Evolutionary conservation across 2,329 filamentous ascomycete genomes (phyloP), one percentile per base, ranked within the genome.

Genomic region (Emergomyces africanus): DNA sequence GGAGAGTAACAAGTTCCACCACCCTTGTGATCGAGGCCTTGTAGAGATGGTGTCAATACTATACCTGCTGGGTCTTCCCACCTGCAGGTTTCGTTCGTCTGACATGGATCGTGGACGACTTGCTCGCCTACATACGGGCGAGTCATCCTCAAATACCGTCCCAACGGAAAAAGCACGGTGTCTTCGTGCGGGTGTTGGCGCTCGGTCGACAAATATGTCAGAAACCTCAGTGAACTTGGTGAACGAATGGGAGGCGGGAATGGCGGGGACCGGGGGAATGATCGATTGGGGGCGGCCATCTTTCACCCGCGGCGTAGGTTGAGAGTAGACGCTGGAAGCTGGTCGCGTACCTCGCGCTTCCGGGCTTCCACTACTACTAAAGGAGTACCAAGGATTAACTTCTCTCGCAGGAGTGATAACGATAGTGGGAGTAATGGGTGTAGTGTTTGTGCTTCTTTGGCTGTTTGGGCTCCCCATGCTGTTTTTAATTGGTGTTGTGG

Each of bases 1-100:
- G 0, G 77, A 77, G 2, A 77, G 70, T 25, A 78, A 67, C 51
- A 74, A 70, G 33, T 73, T 79, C 77, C 77, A 79, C 77, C 77
- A 79, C 20, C 77, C 77, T 59, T 78, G 74, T 0, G 77, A 79
- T 30, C 72, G 67, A 35, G 70, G 77, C 53, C 73, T 68, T 46
- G 67, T 71, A 4, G 67, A 61, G 25, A 72, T 64, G 4, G 72
- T 72, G 55, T 73, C 72, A 23, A 74, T 66, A 44, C 69, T 73
- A 4, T 70, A 64, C 8, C 65, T 66, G 41, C 65, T 64, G 25
- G 72, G 63, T 3, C 70, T 68, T n/a, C 64, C 64, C 37, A 12
- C 44, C 1, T 48, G 44, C 44, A 69, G 62, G 51, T 64, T 63
- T 49, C 66, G 70, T 49, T 71, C 70, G 35, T 67, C 65, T 20